A percentile compares a stretch with the other conserved stretches of the same genome.
Conservation (phyloP, 2,329 filamentous ascomycete species). For the Cladosporium velox region DNA sequence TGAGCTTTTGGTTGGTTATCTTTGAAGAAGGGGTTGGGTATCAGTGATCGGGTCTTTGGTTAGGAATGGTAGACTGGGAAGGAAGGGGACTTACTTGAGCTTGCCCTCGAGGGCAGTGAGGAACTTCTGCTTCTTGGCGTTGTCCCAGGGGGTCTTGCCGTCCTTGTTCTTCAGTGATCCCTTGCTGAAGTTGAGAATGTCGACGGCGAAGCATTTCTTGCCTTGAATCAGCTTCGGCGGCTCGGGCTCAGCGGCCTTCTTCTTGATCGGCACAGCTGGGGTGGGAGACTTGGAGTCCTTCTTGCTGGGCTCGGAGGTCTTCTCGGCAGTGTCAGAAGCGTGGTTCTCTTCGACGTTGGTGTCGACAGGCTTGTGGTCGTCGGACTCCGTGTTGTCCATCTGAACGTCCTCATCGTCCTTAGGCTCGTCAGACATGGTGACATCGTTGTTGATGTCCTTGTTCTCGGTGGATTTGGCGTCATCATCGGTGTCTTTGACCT, state of each 20-base stretch:
- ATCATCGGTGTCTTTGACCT: background rate
- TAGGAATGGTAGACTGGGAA: background rate
- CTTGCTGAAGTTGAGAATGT: constrained; percentile 34
- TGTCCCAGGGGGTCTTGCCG: constrained; percentile 28
- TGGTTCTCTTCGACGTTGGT: background rate
- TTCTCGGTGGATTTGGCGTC: background rate
- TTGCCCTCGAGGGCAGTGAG: constrained; percentile 30
- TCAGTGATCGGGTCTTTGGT: constrained; percentile 11
- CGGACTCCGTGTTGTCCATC: background rate
- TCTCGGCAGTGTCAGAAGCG: background rate
- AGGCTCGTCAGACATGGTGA: background rate
- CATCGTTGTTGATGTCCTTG: background rate
- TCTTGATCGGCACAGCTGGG: background rate
- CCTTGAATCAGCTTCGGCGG: constrained; percentile 20
- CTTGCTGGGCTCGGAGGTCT: background rate
- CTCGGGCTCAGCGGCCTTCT: background rate
- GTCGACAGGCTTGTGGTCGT: background rate
- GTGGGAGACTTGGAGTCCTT: constrained; percentile 11
- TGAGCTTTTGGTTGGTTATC: constrained; percentile 12
- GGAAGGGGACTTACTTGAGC: constrained; percentile 36
- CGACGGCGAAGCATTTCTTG: constrained; percentile 32
- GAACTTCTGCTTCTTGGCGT: constrained; percentile 32
- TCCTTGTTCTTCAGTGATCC: constrained; percentile 34
- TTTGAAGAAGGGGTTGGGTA: constrained; percentile 11
- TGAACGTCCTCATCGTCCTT: background rate